Conservation (phyloP, 805 yeast genomes). For the Nakazawaea ishiwadae region DNA sequence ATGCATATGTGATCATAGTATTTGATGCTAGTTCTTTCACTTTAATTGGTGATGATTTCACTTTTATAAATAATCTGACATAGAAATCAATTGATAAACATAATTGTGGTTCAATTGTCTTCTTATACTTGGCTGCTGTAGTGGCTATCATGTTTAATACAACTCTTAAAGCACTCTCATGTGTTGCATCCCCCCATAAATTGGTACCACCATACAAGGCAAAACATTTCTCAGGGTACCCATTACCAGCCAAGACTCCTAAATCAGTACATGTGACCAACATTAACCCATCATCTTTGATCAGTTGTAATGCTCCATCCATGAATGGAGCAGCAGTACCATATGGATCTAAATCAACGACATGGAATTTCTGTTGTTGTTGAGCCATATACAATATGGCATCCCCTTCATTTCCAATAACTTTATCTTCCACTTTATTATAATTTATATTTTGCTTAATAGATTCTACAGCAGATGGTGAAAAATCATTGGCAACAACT, state of each 20-base stretch:
- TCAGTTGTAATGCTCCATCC: constrained; percentile 82
- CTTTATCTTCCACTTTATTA: constrained; percentile 55
- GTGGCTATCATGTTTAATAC: constrained; percentile 71
- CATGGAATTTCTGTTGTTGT: constrained; percentile 54
- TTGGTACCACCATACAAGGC: constrained; percentile 93
- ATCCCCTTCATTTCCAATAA: constrained; percentile 74
- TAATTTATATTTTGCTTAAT: constrained; percentile 67
- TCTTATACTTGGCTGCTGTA: constrained; percentile 87
- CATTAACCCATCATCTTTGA: constrained; percentile 80
- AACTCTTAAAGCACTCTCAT: constrained; percentile 87
- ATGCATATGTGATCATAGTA: constrained; percentile 74
- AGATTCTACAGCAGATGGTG: constrained; percentile 79
- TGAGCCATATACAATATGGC: constrained; percentile 81
- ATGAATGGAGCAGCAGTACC: constrained; percentile 97
- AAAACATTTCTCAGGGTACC: constrained; percentile 95
- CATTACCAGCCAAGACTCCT: constrained; percentile 92
- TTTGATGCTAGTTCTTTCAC: constrained; percentile 78
- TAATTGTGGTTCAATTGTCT: constrained; percentile 80
- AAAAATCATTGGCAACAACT: constrained; percentile 86
- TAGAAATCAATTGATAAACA: constrained; percentile 89
- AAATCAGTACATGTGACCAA: constrained; percentile 95
- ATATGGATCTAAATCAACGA: constrained; percentile 93
- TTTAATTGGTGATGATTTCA: constrained; percentile 69
- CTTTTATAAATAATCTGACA: constrained; percentile 78
- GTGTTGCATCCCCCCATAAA: constrained; percentile 80